These are phyloP conservation scores for Noccaea caerulescens DNA, from an alignment of 345 rosid species.

Conservation along the genomic window DNA sequence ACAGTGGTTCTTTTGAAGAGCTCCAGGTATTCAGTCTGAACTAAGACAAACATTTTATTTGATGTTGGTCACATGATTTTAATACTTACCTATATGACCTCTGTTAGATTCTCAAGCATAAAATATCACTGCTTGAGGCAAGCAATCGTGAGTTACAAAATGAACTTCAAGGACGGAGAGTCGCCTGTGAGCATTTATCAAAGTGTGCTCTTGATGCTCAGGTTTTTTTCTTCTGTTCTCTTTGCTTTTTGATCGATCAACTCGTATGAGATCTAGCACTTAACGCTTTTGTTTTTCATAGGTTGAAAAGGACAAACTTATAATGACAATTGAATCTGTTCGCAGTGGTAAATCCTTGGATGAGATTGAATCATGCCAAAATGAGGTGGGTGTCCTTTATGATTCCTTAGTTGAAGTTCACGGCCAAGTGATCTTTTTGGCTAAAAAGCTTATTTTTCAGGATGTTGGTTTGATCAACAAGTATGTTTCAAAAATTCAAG, in stretches of 20 bases:
- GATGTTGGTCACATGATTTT: slow-evolving; percentile 24
- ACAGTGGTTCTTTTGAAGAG: slow-evolving; percentile 71
- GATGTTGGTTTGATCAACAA: slow-evolving; percentile 68
- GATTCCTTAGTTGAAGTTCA: slow-evolving; percentile 10
- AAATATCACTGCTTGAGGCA: slow-evolving; percentile 81
- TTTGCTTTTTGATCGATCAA: slow-evolving; percentile 10
- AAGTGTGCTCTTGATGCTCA: slow-evolving; percentile 85
- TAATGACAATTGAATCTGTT: slow-evolving; percentile 75
- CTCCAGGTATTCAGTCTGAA: slow-evolving; percentile 63
- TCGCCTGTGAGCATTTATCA: slow-evolving; percentile 70
- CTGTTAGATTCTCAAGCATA: slow-evolving; percentile 79
- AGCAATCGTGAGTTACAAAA: slow-evolving; percentile 76
- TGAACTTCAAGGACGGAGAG: slow-evolving; percentile 74
- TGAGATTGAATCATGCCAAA: slow-evolving; percentile 64
- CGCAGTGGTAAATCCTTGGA: slow-evolving; percentile 90
- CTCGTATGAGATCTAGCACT: slow-evolving; percentile 22
- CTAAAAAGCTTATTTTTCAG: slow-evolving; percentile 48
- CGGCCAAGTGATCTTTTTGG: slow-evolving; percentile 12
- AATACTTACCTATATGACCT: slow-evolving; percentile 21
- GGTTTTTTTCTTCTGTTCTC: slow-evolving; percentile 51
- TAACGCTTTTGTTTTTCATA: slow-evolving; percentile 39
- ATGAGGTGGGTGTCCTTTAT: slow-evolving; percentile 51
- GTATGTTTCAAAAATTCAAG: slow-evolving; percentile 86
- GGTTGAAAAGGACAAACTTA: slow-evolving; percentile 88
- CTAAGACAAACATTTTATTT: slow-evolving; percentile 12